phyloP scores from a whole-genome alignment of 139 green algal species.

The Closterium sp. region DNA sequence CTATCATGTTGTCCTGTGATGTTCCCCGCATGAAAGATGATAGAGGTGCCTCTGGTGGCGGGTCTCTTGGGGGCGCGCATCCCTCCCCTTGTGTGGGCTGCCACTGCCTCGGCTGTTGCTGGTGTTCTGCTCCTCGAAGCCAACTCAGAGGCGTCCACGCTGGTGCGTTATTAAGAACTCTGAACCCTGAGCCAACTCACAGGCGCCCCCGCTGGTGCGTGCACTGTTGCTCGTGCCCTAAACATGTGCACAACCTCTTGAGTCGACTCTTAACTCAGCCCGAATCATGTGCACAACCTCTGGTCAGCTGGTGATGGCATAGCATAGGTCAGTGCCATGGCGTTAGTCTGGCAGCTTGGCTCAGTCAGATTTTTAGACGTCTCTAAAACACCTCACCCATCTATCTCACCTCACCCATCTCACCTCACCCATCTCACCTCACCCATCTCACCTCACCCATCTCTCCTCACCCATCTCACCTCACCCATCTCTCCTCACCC shows the following conservation, averaged over 20 bases:
- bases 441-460: too few species aligned
- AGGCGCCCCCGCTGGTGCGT: background rate
- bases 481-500: too few species aligned
- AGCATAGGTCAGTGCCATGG: too few species aligned
- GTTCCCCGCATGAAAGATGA: background rate
- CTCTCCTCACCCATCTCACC: too few species aligned
- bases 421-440: too few species aligned
- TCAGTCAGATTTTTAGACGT: too few species aligned
- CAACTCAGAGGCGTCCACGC: background rate
- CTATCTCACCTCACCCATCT: background rate
- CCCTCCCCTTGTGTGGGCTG: slow-evolving; percentile 60
- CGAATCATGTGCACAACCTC: too few species aligned
- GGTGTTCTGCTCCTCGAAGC: slow-evolving; percentile 40
- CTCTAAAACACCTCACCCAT: too few species aligned
- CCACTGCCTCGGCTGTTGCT: slow-evolving; percentile 58
- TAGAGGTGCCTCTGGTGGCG: slow-evolving; percentile 75
- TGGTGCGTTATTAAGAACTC: background rate
- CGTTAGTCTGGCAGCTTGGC: too few species aligned
- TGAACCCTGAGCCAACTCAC: background rate
- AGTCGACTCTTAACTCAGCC: background rate
- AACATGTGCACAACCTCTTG: background rate
- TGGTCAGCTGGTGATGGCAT: too few species aligned
- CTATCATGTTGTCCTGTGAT: background rate
- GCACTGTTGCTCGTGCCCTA: background rate
- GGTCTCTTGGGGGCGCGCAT: slow-evolving; percentile 62